Evolutionary conservation across 2,329 filamentous ascomycete species (phyloP).

Genomic region (Mycosphaerella arachidis): DNA sequence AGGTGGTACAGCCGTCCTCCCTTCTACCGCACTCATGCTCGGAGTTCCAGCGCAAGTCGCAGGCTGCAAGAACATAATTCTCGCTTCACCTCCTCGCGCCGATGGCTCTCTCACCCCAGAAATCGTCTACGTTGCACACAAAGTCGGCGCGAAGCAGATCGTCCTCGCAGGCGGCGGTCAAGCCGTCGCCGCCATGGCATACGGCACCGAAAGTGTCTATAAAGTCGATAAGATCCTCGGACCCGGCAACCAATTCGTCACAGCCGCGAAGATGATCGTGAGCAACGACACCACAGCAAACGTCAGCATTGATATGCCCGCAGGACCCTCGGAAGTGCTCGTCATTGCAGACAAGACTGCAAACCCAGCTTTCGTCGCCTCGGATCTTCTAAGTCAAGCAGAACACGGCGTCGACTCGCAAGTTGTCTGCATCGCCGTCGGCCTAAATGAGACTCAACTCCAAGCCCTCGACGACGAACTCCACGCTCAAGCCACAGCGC

Average conservation of each 20-base stretch:
- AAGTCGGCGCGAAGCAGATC: conserved; percentile 91
- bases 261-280: conserved; percentile 96
- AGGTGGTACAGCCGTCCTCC: conserved; percentile 92
- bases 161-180: conserved; percentile 94
- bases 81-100: conserved; percentile 83
- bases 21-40: conserved; percentile 95
- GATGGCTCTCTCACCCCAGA: conserved; percentile 92
- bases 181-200: conserved; percentile 93
- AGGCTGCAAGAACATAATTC: conserved; percentile 88
- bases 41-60: conserved; percentile 97
- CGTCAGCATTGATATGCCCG: conserved; percentile 97
- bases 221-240: conserved; percentile 99
- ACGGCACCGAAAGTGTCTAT: conserved; percentile 86
- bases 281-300: conserved; percentile 95
- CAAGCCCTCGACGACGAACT: conserved; percentile 86
- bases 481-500: conserved; percentile 75
- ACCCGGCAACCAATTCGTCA: conserved; percentile 97
- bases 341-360: conserved; percentile 85
- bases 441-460: conserved; percentile 67
- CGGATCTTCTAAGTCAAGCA: conserved; percentile 88
- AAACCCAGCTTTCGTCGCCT: conserved; percentile 91
- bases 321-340: conserved; percentile 93
- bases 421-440: conserved; percentile 84
- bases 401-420: conserved; percentile 97
- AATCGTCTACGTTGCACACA: conserved; percentile 96